Percentiles rank a stretch among this genome's conserved stretches.
These are phyloP conservation scores for Colletotrichum sp. DNA, from an alignment of 2,329 filamentous ascomycete genomes.

Conservation along the genomic window DNA sequence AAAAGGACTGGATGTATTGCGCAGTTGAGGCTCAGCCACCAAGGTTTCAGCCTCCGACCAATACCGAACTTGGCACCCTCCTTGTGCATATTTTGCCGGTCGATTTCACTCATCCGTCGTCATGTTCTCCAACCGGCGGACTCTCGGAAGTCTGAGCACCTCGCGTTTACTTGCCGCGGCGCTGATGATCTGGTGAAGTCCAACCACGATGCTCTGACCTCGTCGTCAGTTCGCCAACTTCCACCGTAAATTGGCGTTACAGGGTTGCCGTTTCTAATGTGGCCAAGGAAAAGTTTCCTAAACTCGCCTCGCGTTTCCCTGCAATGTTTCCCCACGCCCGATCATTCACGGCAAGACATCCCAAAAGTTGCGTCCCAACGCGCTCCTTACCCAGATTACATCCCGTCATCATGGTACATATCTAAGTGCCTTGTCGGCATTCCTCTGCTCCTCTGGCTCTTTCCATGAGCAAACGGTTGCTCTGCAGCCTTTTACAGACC, in stretches of 20 bases:
- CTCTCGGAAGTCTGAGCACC: slow-evolving; percentile 10
- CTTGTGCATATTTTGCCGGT: neutral
- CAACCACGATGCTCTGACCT: slow-evolving; percentile 14
- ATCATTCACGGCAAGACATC: slow-evolving; percentile 1
- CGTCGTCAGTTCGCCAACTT: neutral
- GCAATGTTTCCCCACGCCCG: neutral
- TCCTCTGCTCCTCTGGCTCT: neutral
- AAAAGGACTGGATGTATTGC: neutral
- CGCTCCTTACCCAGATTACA: neutral
- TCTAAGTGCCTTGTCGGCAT: neutral
- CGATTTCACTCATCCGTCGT: neutral
- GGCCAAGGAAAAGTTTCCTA: slow-evolving; percentile 5
- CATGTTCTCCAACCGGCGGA: neutral
- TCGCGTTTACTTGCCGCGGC: slow-evolving; percentile 18
- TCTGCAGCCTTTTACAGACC: neutral
- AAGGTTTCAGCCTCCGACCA: slow-evolving; percentile 20
- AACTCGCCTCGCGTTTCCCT: slow-evolving; percentile 18
- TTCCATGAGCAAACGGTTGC: neutral
- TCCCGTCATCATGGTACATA: slow-evolving; percentile 10
- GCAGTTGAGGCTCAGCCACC: slow-evolving; percentile 6
- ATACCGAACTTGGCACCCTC: slow-evolving; percentile 18
- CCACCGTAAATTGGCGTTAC: slow-evolving; percentile 9
- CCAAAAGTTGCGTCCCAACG: slow-evolving; percentile 3
- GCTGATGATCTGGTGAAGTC: neutral
- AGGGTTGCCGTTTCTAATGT: slow-evolving; percentile 7